Evolutionary conservation across 192 early-diverging fungal species (phyloP).

Genomic region (Coemansia erecta): DNA sequence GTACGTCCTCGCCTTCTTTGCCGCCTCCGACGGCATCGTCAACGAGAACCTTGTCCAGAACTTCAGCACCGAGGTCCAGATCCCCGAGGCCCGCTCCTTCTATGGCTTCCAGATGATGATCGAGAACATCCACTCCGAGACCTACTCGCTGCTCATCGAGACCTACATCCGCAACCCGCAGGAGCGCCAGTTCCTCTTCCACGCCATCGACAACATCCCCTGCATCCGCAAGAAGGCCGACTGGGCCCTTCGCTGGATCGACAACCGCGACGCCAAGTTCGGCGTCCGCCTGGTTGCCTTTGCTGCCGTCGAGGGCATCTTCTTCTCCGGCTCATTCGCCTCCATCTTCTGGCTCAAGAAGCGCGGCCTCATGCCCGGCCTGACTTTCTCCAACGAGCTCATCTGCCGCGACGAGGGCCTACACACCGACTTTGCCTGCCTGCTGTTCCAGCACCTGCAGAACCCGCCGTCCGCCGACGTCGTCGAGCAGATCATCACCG

Average conservation of each 20-base stretch:
- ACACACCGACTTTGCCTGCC: constrained; percentile 96
- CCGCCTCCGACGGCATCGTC: constrained; percentile 92
- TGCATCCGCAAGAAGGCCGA: constrained; percentile 95
- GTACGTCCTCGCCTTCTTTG: constrained; percentile 93
- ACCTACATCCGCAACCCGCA: constrained; percentile 88
- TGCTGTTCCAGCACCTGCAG: constrained; percentile 81
- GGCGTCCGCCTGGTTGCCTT: constrained; percentile 93
- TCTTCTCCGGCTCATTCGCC: constrained; percentile 97
- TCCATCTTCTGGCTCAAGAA: constrained; percentile 99
- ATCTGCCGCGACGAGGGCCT: constrained; percentile 97
- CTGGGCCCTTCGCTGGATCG: constrained; percentile 96
- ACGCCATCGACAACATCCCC: constrained; percentile 93
- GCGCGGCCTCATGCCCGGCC: constrained; percentile 94
- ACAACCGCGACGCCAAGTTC: constrained; percentile 74
- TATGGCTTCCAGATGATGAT: constrained; percentile 99
- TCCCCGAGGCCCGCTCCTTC: constrained; percentile 91
- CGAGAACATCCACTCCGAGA: constrained; percentile 95
- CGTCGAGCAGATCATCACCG: constrained; percentile 71
- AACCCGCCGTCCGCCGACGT: constrained; percentile 66
- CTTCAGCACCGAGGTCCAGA: constrained; percentile 89
- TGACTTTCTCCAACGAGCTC: constrained; percentile 97
- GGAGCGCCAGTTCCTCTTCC: constrained; percentile 83
- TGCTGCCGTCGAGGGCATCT: constrained; percentile 97
- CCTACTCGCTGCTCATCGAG: constrained; percentile 93
- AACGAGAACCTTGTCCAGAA: constrained; percentile 92